phyloP scores from a whole-genome alignment of 108 stramenopile species.

The Skeletonema menzelii region DNA sequence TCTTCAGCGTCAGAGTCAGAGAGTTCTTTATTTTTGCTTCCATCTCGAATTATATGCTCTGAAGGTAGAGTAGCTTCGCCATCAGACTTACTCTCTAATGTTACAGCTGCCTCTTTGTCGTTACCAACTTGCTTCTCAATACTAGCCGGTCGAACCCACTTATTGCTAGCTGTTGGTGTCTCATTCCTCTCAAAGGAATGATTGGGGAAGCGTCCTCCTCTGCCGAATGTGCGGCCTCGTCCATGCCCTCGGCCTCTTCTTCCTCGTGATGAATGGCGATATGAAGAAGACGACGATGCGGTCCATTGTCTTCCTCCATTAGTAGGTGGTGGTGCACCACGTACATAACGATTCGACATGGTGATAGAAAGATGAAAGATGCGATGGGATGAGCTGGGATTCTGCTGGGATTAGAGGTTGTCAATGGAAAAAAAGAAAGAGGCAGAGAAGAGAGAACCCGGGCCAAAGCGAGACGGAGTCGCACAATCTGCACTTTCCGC shows the following conservation, averaged over 20 bases:
- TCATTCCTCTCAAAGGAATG: conserved; percentile 7
- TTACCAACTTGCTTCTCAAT: not conserved
- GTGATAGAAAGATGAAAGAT: no score
- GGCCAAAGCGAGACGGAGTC: no score
- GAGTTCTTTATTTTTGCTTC: not conserved
- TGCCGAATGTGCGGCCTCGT: conserved; percentile 4
- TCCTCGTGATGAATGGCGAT: not conserved
- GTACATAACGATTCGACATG: not conserved
- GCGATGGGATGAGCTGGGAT: no score
- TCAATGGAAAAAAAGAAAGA: no score
- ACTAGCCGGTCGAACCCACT: conserved; percentile 22
- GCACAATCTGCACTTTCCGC: no score
- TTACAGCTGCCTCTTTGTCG: not conserved
- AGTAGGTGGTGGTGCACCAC: not conserved
- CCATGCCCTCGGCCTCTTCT: conserved; percentile 10
- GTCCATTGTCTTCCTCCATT: conserved; percentile 10
- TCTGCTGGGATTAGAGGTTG: no score
- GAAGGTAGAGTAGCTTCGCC: not conserved
- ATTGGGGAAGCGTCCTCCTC: conserved; percentile 11
- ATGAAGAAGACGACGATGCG: not conserved
- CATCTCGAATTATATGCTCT: not conserved
- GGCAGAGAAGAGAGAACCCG: no score
- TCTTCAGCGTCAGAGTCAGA: not conserved
- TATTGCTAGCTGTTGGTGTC: conserved; percentile 4
- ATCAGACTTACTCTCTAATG: not conserved